Base-by-base conservation (phyloP, 768 basidiomycete genomes). In the Ramaria rubella region DNA sequence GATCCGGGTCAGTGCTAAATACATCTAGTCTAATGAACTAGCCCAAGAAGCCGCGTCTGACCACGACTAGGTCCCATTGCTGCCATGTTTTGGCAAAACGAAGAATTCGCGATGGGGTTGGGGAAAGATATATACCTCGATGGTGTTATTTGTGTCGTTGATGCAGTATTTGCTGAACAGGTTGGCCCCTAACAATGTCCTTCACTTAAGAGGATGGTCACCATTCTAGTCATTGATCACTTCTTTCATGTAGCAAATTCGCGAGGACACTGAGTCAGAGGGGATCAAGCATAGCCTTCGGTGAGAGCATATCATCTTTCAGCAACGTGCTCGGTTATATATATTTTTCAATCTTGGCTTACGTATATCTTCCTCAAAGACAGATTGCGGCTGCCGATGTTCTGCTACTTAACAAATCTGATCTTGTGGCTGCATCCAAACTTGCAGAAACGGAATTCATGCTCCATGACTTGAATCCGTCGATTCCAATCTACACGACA, bases 341-440 rank as follows among this genome's bases (percentile, higher is more conserved):
- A 52, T 21, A n/a, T 55, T 49, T 19, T 45, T 19, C 38, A 36
- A 9, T 49, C 23, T 21, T 3, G 38, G 34, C n/a, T 15, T 43
- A 5, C 17, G 21, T 55, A 19, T 51, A n/a, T 30, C 27, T 27
- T 17, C 14, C 27, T n/a, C 30, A n/a, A 64, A 96, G 94, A 52
- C 96, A 99, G 75, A 86, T 98, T 46, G 95, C 91, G 1, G 86
- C 85, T 34, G 85, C 95, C 24, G 96, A 99, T 65, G 86, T 95
- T 24, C 78, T 98, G 34, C 70, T 99, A 26, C 72, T 99, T 27
- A 99, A 99, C 77, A 99, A 99, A 75, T 74, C 76, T 26, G 95
- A 97, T 64, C 74, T 97, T 8, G 84, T 82, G 1, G 64, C 77
- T 1, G 59, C 77, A 1, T 68, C 72, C 5, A 71, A 73, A 21